These are phyloP conservation scores for Agaricus sinodeliciosus DNA, from an alignment of 768 basidiomycete genomes.

Conservation along the genomic window DNA sequence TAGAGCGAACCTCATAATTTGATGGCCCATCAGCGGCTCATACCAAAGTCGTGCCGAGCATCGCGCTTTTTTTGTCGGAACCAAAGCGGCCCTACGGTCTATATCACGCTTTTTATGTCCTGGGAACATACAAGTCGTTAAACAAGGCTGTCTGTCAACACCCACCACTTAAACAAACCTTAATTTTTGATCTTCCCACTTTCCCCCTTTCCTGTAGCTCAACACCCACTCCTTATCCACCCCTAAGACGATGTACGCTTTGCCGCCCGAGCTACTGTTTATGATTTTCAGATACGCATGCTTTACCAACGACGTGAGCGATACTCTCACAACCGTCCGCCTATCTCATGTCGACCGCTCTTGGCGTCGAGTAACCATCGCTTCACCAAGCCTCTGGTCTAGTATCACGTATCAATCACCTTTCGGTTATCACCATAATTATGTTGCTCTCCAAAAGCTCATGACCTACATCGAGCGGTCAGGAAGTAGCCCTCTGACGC, in stretches of 20 bases:
- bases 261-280: conserved; percentile 10
- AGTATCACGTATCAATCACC: conserved; percentile 9
- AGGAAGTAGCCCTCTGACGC: not conserved
- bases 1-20: conserved; percentile 23
- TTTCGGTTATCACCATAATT: conserved; percentile 8
- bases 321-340: conserved; percentile 5
- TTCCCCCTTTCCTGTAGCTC: not conserved
- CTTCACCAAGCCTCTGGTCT: conserved; percentile 9
- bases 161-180: not conserved
- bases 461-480: conserved; percentile 10
- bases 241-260: not conserved
- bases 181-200: not conserved
- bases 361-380: conserved; percentile 8
- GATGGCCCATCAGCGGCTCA: not conserved
- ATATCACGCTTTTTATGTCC: not conserved
- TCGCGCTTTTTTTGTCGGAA: conserved; percentile 1
- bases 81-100: conserved; percentile 6
- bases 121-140: conserved; percentile 5
- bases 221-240: not conserved
- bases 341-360: conserved; percentile 8
- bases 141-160: not conserved
- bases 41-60: not conserved
- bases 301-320: not conserved
- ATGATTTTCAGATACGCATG: conserved; percentile 10
- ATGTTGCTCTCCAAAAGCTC: conserved; percentile 6